Conservation (phyloP, 2,329 filamentous ascomycete genomes). For the Keithomyces neogunnii region DNA sequence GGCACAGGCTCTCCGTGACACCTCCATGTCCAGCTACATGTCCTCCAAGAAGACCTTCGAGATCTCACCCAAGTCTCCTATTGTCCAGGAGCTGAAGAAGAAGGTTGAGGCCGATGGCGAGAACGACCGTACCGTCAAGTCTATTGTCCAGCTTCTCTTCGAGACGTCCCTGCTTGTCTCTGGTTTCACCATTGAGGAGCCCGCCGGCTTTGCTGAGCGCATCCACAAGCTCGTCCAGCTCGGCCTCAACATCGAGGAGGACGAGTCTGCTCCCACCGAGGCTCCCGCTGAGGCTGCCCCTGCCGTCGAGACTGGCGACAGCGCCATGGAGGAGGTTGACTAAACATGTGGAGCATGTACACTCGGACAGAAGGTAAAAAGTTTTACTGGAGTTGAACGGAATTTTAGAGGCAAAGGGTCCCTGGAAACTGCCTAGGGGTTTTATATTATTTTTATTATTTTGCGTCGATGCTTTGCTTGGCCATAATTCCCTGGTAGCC, state of each 20-base stretch:
- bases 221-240: slow-evolving; percentile 99
- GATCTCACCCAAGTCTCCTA: slow-evolving; percentile 97
- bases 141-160: slow-evolving; percentile 95
- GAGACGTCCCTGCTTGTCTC: slow-evolving; percentile 98
- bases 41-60: slow-evolving; percentile 99
- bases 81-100: slow-evolving; percentile 98
- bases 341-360: slow-evolving; percentile 41
- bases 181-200: slow-evolving; percentile 99
- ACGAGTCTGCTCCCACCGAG: slow-evolving; percentile 62
- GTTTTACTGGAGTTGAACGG: slow-evolving; percentile 34
- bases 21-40: slow-evolving; percentile 99
- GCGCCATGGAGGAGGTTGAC: slow-evolving; percentile 99
- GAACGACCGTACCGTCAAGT: slow-evolving; percentile 99
- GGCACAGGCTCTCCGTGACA: slow-evolving; percentile 98
- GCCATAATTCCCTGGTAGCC: slow-evolving; percentile 24
- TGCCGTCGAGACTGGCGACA: slow-evolving; percentile 64
- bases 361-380: slow-evolving; percentile 29
- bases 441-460: slow-evolving; percentile 15
- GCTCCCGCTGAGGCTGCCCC: slow-evolving; percentile 48
- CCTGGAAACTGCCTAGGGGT: slow-evolving; percentile 21
- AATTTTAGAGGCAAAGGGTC: slow-evolving; percentile 23
- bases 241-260: slow-evolving; percentile 94
- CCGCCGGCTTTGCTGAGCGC: slow-evolving; percentile 93
- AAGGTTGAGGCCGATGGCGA: slow-evolving; percentile 97
- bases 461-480: slow-evolving; percentile 19